Evolutionary conservation across 805 yeast species (phyloP), one percentile per base, ranked within the genome.

Genomic region (Yarrowia sp.): DNA sequence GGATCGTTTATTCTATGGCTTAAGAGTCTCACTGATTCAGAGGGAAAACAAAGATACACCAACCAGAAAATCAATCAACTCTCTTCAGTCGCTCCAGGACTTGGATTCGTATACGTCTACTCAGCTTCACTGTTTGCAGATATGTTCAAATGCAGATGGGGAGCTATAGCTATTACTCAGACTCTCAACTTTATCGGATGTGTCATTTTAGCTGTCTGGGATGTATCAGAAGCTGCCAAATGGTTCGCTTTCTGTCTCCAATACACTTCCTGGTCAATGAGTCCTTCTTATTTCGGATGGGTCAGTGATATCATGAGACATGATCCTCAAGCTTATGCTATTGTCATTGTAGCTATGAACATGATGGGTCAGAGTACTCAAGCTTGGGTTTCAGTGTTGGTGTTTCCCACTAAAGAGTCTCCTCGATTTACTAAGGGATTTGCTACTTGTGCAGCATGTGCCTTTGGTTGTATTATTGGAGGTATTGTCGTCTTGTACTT

Each of bases 1-100:
- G 88, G 88, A 13, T 79, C 86, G 10, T 85, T 81, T 70, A 74
- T 83, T 5, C 76, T 88, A 66, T 87, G 92, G 92, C 78, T 88
- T 58, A 78, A 83, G 67, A 77, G 85, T 5, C 75, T 82, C 18
- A 39, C 36, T 1, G 61, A 55, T 15, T n/a, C 38, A 3, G 33
- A 55, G 2, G 61, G 61, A 11, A 38, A 55, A 28, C 72, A 77
- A 51, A 75, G 76, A 39, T 85, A 79, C 70, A 71, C 80, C 0
- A 75, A 79, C 48, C 79, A 78, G 0, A 75, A 76, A 65, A 73
- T 84, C 18, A 84, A 86, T 69, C 77, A 84, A 65, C 74, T 83
- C 55, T 77, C 86, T 11, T 79, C 86, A 3, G 68, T 84, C 15
- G 84, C 89, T 0, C 88, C 89, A 1, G 86, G 83, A 13, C 72